Base-by-base conservation (phyloP, 371 early-diverging fungal species). In the Catenaria anguillulae region DNA sequence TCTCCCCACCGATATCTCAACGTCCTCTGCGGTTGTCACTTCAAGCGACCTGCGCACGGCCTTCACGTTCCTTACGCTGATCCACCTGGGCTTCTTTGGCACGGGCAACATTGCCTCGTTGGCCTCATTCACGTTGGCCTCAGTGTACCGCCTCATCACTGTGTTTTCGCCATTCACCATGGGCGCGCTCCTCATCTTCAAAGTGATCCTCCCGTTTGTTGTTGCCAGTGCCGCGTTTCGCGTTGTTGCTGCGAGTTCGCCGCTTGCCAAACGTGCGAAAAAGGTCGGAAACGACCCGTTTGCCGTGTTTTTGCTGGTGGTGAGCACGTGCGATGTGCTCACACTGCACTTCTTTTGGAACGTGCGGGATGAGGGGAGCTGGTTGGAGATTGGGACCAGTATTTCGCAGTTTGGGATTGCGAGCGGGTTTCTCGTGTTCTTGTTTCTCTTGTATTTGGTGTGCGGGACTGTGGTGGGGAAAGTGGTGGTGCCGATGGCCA, bases 321-420 rank as follows among this genome's bases (percentile, higher is more conserved):
- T 94, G 58, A 78, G 83, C 43, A 87, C 90, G 13, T 86, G 88
- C 0, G 97, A 96, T 70, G 75, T 93, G 2, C 89, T 91, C 82
- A 93, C 97, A 0, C 80, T 96, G 62, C 90, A 92, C 73, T 96
- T 96, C 66, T 96, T 96, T 70, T 96, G 85, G 67, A 75, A 92
- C 60, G 94, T 96, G 10, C 71, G 84, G 26, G 95, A 94, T 70
- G 79, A 84, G 65, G 97, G 97, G 34, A 84, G 85, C 60, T 94
- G 97, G 97, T 75, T 96, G 34, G 97, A 94, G 69, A 94, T 96
- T 65, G 97, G 95, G n/a, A 90, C 91, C 40, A 86, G 87, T 55
- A 93, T 96, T 66, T 37, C 37, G 37, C 37, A 37, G 8, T 37
- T 37, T 37, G 37, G 37, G 8, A 37, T 37, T 37, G 37, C 37